These are phyloP conservation scores for Immersiella caudata DNA, from an alignment of 495 filamentous ascomycete genomes.

Conservation along the genomic window DNA sequence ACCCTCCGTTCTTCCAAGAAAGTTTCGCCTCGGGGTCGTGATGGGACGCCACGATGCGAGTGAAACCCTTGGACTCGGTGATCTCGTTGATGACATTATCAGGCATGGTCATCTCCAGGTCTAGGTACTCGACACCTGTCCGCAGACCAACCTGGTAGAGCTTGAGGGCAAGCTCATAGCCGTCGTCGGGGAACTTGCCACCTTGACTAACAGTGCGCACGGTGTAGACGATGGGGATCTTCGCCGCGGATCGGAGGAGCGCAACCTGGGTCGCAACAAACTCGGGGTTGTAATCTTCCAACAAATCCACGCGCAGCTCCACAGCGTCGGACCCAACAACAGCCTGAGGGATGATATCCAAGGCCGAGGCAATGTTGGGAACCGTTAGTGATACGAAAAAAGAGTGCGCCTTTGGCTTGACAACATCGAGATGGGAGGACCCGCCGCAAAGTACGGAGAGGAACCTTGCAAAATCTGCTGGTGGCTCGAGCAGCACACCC, in stretches of 20 bases:
- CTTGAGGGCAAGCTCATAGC: conserved; percentile 64
- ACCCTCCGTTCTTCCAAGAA: conserved; percentile 86
- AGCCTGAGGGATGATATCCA: conserved; percentile 68
- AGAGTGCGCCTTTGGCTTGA: conserved; percentile 72
- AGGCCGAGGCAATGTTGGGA: conserved; percentile 66
- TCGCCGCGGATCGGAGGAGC: conserved; percentile 70
- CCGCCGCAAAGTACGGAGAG: conserved; percentile 72
- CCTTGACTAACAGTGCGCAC: conserved; percentile 85
- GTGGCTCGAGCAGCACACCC: conserved; percentile 60
- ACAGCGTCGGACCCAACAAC: conserved; percentile 90
- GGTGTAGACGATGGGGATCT: conserved; percentile 92
- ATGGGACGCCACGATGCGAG: conserved; percentile 89
- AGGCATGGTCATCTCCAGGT: conserved; percentile 89
- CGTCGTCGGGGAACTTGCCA: conserved; percentile 82
- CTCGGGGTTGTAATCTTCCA: conserved; percentile 74
- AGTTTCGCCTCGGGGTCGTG: conserved; percentile 81
- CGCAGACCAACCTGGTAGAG: conserved; percentile 80
- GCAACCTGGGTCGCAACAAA: conserved; percentile 83
- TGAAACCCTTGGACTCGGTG: conserved; percentile 65
- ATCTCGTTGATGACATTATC: conserved; percentile 69
- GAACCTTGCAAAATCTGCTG: conserved; percentile 81
- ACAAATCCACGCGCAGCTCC: conserved; percentile 89
- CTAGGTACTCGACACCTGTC: conserved; percentile 86
- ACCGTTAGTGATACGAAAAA: conserved; percentile 94
- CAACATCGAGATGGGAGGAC: conserved; percentile 61